Percentiles rank a stretch among this genome's conserved stretches.
These are phyloP conservation scores for Solanum phureja DNA, from an alignment of 257 asterid species.

Conservation along the genomic window DNA sequence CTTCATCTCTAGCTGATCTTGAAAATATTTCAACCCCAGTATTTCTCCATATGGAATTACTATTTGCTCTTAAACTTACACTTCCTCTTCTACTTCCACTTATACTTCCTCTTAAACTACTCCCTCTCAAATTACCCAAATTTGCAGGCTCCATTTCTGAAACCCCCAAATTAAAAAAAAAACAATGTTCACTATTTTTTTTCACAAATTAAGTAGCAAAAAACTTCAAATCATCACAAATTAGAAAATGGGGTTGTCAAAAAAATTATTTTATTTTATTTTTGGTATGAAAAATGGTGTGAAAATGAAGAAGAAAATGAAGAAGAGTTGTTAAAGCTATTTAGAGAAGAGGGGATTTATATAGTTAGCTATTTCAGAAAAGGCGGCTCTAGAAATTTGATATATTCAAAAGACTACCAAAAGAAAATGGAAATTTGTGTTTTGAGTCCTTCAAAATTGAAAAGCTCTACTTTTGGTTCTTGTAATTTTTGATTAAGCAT, in stretches of 20 bases:
- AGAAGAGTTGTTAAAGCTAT: not conserved
- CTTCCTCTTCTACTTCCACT: constrained; percentile 9
- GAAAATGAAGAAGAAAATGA: not conserved
- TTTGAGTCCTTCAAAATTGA: not conserved
- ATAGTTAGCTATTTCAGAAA: not conserved
- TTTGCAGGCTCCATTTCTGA: constrained; percentile 1
- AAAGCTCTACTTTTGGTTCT: not conserved
- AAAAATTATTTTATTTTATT: too few species aligned
- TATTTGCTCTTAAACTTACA: constrained; percentile 24
- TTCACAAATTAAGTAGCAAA: not conserved
- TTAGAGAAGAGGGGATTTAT: not conserved
- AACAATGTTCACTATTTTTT: not conserved
- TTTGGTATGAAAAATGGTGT: not conserved
- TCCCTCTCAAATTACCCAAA: not conserved
- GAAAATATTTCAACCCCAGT: constrained; percentile 35
- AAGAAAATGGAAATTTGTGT: not conserved
- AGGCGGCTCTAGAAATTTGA: not conserved
- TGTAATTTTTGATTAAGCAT: not conserved
- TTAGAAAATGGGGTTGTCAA: not conserved
- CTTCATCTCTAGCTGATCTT: constrained; percentile 44
- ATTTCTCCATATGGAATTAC: constrained; percentile 43
- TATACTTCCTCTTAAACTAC: constrained; percentile 16
- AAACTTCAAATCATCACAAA: not conserved
- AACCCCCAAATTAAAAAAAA: not conserved
- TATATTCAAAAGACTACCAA: not conserved